Conservation (phyloP, 2,329 filamentous ascomycete species). For the Hymenoscyphus fraxineus region DNA sequence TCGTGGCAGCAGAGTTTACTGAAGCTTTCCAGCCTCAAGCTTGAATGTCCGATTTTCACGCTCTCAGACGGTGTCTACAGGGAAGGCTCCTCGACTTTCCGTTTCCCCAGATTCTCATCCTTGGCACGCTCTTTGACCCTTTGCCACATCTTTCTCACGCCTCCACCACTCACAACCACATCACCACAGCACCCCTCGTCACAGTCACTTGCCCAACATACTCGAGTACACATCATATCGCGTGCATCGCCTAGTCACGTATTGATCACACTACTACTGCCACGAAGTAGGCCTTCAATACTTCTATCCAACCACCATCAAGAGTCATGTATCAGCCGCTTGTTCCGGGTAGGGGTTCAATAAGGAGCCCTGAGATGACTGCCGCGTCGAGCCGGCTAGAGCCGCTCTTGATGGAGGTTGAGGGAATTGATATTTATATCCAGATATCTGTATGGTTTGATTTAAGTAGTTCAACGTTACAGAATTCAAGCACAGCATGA, state of each 20-base stretch:
- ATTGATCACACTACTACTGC: not conserved
- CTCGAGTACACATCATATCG: not conserved
- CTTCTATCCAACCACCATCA: not conserved
- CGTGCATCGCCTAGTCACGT: not conserved
- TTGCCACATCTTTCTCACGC: not conserved
- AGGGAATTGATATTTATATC: constrained; percentile 1
- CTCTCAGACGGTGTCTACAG: not conserved
- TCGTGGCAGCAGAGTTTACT: not conserved
- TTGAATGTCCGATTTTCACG: not conserved
- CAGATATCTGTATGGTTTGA: not conserved
- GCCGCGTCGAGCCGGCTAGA: not conserved
- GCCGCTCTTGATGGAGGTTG: not conserved
- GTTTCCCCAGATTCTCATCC: not conserved
- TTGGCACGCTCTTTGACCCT: not conserved
- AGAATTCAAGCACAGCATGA: not conserved
- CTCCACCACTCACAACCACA: not conserved
- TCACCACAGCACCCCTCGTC: not conserved
- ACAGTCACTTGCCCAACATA: not conserved
- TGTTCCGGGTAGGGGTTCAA: not conserved
- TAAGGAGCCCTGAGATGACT: not conserved
- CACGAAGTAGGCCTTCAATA: not conserved
- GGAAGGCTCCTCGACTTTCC: not conserved
- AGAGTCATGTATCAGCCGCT: not conserved
- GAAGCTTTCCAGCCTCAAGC: not conserved
- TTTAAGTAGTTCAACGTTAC: not conserved